phyloP scores from a whole-genome alignment of 139 green algal genomes.

The Limnomonas spitsbergensis region DNA sequence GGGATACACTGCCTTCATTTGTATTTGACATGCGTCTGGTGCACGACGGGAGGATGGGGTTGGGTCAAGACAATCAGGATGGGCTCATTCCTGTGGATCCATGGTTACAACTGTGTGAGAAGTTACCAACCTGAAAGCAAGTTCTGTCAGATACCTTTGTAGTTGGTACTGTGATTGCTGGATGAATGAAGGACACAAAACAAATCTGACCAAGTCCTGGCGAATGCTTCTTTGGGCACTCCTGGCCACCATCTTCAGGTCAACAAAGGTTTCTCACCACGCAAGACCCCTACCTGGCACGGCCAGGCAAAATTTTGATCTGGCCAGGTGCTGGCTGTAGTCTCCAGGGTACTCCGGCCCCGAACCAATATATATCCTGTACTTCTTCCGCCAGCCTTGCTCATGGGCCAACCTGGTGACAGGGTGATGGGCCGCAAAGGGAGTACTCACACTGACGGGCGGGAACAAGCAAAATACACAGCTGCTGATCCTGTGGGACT shows the following conservation, averaged over 20 bases:
- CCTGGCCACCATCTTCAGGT: no score
- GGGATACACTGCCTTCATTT: neutral
- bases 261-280: neutral
- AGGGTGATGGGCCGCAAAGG: no score
- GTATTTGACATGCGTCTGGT: neutral
- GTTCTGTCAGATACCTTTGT: no score
- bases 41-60: neutral
- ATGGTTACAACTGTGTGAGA: neutral
- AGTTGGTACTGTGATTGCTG: no score
- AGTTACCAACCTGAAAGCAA: no score
- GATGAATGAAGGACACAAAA: neutral
- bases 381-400: conserved; percentile 6
- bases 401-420: conserved; percentile 19
- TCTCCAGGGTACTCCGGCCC: conserved; percentile 16
- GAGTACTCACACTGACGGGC: no score
- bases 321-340: conserved; percentile 33
- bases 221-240: no score
- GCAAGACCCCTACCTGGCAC: conserved; percentile 18
- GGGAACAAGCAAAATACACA: no score
- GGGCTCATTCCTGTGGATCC: neutral
- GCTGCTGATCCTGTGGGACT: no score
- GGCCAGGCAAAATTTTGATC: conserved; percentile 48
- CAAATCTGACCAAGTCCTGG: neutral
- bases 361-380: neutral
- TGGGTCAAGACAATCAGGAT: neutral